Conservation (phyloP, 192 early-diverging fungal genomes). For the Coemansia furcata region DNA sequence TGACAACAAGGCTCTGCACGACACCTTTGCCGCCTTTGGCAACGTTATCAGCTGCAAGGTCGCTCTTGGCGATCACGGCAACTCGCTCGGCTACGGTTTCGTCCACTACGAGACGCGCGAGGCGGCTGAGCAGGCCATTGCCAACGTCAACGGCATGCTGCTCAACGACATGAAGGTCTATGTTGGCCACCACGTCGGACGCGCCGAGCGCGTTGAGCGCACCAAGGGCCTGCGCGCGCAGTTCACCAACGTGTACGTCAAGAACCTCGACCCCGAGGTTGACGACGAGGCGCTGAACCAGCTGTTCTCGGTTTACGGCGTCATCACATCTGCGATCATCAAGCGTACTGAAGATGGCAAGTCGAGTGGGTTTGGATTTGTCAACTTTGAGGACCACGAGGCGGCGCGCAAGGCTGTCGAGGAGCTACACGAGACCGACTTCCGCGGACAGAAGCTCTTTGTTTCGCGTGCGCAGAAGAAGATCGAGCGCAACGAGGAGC, state of each 20-base stretch:
- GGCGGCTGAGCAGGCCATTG: constrained; percentile 91
- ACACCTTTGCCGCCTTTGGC: constrained; percentile 97
- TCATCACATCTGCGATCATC: constrained; percentile 80
- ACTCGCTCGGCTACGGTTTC: constrained; percentile 94
- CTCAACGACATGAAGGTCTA: constrained; percentile 97
- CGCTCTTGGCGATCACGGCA: constrained; percentile 71
- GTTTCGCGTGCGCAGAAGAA: constrained; percentile 99
- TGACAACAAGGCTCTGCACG: constrained; percentile 99
- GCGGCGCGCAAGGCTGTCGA: constrained; percentile 84
- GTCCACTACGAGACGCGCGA: constrained; percentile 98
- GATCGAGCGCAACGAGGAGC: constrained; percentile 94
- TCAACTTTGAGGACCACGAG: constrained; percentile 94
- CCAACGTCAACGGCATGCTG: constrained; percentile 98
- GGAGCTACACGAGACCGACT: constrained; percentile 90
- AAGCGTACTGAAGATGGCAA: constrained; percentile 74
- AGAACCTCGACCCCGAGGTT: constrained; percentile 86
- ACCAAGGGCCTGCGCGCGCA: constrained; percentile 83
- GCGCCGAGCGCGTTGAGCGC: constrained; percentile 89
- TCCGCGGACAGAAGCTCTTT: constrained; percentile 87
- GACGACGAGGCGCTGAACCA: constrained; percentile 73
- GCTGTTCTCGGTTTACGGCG: constrained; percentile 79
- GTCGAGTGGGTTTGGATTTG: constrained; percentile 95
- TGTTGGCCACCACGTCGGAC: constrained; percentile 90
- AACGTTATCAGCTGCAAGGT: constrained; percentile 98
- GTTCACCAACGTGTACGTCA: constrained; percentile 98